Base-by-base conservation (phyloP, 108 stramenopile genomes). In the Thalassiosira profunda region DNA sequence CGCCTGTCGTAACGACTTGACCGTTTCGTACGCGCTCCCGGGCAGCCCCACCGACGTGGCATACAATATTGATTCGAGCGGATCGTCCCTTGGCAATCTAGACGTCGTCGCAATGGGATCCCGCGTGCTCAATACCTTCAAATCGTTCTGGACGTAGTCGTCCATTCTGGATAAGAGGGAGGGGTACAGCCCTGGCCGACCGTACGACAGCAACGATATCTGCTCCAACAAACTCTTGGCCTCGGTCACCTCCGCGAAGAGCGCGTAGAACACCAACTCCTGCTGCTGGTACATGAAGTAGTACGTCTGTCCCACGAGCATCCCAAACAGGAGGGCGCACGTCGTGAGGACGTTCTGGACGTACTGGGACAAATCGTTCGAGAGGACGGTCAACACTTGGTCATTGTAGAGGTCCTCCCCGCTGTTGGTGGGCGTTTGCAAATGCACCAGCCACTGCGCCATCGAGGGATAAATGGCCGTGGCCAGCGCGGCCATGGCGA, bases 281-380 rank as follows among this genome's bases (percentile, higher is more conserved):
- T 92, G 88, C 62, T 92, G 91, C 45, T 91, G 86, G 58, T 93
- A 91, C 85, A 90, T 86, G 60, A 95, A 92, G 71, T 89, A 92
- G 63, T 90, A 96, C 24, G 91, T 93, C 54, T 96, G 88, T 62
- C 95, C 95, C 5, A 93, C 84, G 12, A 93, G 55, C 24, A 96
- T 80, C 7, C 80, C 79, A 68, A 93, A 96, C 30, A 85, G 86
- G 11, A 96, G 60, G 11, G 90, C 88, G 2, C 76, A 76, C 0
- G 86, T 82, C 1, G 87, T 91, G 21, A 96, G 58, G 55, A 93
- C 87, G 65, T 93, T 96, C 79, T 96, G 95, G 55, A 96, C 86
- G 60, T 86, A 96, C 56, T 96, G 95, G 12, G 84, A 85, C 1
- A 76, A 76, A 72, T 96, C 95, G 44, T 88, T 81, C 25, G 87